Conservation (phyloP, 345 rosid species). For the Angophora floribunda region DNA sequence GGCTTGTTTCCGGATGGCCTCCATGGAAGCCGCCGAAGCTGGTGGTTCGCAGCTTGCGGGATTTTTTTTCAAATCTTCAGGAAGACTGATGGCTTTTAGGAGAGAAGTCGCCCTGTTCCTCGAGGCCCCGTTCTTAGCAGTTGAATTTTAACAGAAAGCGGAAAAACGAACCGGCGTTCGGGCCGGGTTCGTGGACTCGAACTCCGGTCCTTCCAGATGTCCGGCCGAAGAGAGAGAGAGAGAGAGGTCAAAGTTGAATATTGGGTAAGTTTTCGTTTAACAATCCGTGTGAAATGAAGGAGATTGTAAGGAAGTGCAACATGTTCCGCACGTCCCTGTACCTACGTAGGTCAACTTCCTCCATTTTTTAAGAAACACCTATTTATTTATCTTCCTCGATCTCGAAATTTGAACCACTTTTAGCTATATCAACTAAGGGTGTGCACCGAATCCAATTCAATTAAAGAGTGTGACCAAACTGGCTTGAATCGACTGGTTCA, state of each 20-base stretch:
- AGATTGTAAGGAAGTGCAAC: neutral
- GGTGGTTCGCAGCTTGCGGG: neutral
- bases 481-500: rapidly evolving
- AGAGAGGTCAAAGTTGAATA: neutral
- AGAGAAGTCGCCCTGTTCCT: neutral
- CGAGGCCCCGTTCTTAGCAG: neutral
- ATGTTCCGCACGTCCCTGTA: neutral
- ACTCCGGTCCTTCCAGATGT: neutral
- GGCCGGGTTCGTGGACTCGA: neutral
- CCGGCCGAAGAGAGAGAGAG: neutral
- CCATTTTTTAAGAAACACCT: neutral
- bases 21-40: constrained; percentile 35
- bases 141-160: neutral
- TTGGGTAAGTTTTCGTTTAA: neutral
- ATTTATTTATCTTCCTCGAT: neutral
- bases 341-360: neutral
- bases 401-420: neutral
- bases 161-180: neutral
- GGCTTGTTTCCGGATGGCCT: constrained; percentile 90
- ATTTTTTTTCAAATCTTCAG: neutral
- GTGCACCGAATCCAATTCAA: rapidly evolving
- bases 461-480: rapidly evolving
- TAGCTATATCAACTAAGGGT: neutral
- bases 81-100: neutral
- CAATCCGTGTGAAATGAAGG: neutral